Percentiles rank a stretch among this genome's conserved stretches.
These are phyloP conservation scores for Capsicum pubescens DNA, from an alignment of 257 asterid genomes.

Conservation along the genomic window DNA sequence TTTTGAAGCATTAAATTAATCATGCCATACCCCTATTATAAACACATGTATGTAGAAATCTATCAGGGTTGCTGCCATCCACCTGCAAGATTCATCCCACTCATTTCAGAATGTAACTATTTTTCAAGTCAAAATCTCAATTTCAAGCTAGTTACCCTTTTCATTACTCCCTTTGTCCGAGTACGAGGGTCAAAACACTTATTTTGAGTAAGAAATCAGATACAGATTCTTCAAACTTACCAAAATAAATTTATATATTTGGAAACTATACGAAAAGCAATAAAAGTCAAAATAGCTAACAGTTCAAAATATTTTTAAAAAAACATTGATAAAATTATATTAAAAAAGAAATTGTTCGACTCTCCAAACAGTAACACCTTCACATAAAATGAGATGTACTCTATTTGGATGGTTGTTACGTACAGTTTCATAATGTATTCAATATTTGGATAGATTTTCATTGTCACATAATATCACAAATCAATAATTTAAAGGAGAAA, in stretches of 20 bases:
- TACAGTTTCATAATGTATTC: too few species aligned
- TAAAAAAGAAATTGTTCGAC: not conserved
- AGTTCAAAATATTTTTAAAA: not conserved
- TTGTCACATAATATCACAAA: too few species aligned
- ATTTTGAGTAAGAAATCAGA: not conserved
- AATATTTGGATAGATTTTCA: too few species aligned
- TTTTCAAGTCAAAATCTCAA: conserved; percentile 8
- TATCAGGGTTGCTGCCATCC: conserved; percentile 78
- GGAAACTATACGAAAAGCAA: not conserved
- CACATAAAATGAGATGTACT: not conserved
- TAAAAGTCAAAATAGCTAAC: not conserved
- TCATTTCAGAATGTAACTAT: not conserved
- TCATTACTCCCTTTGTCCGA: not conserved
- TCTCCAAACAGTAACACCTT: not conserved
- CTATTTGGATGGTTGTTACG: too few species aligned
- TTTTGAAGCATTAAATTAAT: conserved; percentile 11
- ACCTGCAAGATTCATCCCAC: conserved; percentile 51
- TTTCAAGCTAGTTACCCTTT: not conserved
- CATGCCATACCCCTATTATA: conserved; percentile 60
- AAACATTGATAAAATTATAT: not conserved
- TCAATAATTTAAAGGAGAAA: too few species aligned
- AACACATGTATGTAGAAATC: conserved; percentile 70
- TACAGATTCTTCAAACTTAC: not conserved
- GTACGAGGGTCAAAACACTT: not conserved
- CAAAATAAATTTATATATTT: not conserved